Conservation (phyloP, 2,329 filamentous ascomycete genomes). For the Xenoacremonium recifei region DNA sequence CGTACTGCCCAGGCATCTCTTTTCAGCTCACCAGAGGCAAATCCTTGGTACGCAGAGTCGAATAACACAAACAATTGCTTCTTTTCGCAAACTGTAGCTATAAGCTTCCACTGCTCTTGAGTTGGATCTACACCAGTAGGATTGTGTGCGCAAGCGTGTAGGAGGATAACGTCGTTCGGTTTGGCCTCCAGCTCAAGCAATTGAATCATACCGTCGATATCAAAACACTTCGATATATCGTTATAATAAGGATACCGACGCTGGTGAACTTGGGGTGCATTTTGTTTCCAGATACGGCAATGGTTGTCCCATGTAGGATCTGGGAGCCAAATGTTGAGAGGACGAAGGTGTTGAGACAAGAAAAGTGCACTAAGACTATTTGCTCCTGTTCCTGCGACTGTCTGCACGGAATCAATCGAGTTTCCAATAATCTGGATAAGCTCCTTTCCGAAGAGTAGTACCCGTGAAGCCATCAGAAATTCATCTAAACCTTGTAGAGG, state of each 20-base stretch:
- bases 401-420: conserved; percentile 73
- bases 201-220: conserved; percentile 83
- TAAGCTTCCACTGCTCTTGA: conserved; percentile 87
- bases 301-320: conserved; percentile 98
- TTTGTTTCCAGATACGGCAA: conserved; percentile 95
- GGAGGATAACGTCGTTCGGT: conserved; percentile 76
- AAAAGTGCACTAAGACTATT: conserved; percentile 92
- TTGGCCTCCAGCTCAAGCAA: conserved; percentile 65
- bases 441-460: conserved; percentile 13
- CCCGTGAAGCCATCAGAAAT: conserved; percentile 14
- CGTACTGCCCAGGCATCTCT: conserved; percentile 86
- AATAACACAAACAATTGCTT: conserved; percentile 95
- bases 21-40: conserved; percentile 83
- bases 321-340: conserved; percentile 82
- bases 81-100: conserved; percentile 71
- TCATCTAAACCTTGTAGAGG: conserved; percentile 19
- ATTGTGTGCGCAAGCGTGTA: conserved; percentile 96
- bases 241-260: conserved; percentile 99
- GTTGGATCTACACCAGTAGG: conserved; percentile 95
- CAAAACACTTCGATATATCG: conserved; percentile 79
- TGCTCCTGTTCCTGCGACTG: conserved; percentile 94
- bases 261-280: conserved; percentile 69
- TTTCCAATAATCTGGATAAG: conserved; percentile 10
- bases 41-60: conserved; percentile 96
- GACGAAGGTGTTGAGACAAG: conserved; percentile 81